Percentiles rank a stretch among this genome's conserved stretches.
These are phyloP conservation scores for Rubia balearica DNA, from an alignment of 305 asterid species.

Conservation along the genomic window DNA sequence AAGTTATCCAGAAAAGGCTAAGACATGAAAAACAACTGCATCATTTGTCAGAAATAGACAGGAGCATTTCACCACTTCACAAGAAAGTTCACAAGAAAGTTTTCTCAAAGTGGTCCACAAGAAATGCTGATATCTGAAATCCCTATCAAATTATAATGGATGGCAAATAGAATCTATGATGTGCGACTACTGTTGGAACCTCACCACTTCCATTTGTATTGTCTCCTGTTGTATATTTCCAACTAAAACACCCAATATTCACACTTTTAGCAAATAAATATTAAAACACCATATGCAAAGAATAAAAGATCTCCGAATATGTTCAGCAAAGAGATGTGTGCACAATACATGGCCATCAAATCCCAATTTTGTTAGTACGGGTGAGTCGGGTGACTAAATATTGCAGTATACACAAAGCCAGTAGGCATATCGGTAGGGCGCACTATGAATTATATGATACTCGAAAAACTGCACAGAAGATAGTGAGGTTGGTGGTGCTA, in stretches of 20 bases:
- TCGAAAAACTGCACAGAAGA: slow-evolving; percentile 1
- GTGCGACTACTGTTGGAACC: background rate
- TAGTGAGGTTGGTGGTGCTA: background rate
- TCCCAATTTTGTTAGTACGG: no score
- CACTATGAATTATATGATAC: background rate
- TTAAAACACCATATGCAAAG: background rate
- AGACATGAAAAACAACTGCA: background rate
- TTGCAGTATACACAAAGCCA: background rate
- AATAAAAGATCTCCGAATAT: background rate
- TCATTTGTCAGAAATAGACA: background rate
- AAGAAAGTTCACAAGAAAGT: background rate
- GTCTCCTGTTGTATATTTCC: background rate
- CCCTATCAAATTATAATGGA: background rate
- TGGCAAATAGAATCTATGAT: background rate
- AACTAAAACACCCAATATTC: background rate
- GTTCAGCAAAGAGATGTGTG: background rate
- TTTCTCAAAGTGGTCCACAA: background rate
- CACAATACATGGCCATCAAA: background rate
- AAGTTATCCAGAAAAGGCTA: background rate
- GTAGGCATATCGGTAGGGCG: background rate
- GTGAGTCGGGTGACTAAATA: background rate
- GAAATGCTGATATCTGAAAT: background rate
- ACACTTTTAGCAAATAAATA: background rate
- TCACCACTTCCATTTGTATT: background rate
- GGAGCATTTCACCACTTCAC: background rate